These are phyloP conservation scores for Penicillium sp. DNA, from an alignment of 2,329 filamentous ascomycete species.

Conservation along the genomic window DNA sequence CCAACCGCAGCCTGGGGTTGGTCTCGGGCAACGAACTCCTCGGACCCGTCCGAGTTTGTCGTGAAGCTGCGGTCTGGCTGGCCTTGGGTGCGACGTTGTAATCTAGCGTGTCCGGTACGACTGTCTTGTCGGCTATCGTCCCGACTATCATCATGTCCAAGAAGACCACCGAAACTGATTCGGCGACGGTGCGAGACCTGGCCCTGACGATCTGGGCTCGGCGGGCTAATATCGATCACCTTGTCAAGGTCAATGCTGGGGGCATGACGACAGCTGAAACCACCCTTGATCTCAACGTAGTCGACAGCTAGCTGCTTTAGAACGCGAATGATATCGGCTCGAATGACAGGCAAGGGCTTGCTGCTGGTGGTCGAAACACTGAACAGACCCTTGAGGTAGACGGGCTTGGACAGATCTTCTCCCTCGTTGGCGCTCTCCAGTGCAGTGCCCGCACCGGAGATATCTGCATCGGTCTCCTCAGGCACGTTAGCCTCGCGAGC, in stretches of 20 bases:
- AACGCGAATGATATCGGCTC: slow-evolving; percentile 87
- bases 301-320: slow-evolving; percentile 87
- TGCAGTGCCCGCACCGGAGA: slow-evolving; percentile 60
- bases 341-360: slow-evolving; percentile 83
- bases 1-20: slow-evolving; percentile 48
- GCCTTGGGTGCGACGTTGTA: slow-evolving; percentile 48
- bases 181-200: slow-evolving; percentile 68
- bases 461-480: slow-evolving; percentile 86
- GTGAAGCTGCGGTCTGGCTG: slow-evolving; percentile 70
- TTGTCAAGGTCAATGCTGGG: slow-evolving; percentile 88
- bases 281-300: slow-evolving; percentile 88
- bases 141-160: slow-evolving; percentile 68
- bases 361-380: slow-evolving; percentile 96
- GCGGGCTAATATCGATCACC: slow-evolving; percentile 64
- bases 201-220: slow-evolving; percentile 59
- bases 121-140: slow-evolving; percentile 65
- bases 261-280: slow-evolving; percentile 84
- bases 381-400: slow-evolving; percentile 94
- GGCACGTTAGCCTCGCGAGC: slow-evolving; percentile 76
- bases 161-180: slow-evolving; percentile 81
- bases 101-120: slow-evolving; percentile 53
- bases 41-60: slow-evolving; percentile 86
- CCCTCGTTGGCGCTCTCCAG: slow-evolving; percentile 58
- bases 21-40: slow-evolving; percentile 67
- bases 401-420: slow-evolving; percentile 82